Conservation (phyloP, 2,329 filamentous ascomycete species). For the Zymoseptoria ardabiliae region DNA sequence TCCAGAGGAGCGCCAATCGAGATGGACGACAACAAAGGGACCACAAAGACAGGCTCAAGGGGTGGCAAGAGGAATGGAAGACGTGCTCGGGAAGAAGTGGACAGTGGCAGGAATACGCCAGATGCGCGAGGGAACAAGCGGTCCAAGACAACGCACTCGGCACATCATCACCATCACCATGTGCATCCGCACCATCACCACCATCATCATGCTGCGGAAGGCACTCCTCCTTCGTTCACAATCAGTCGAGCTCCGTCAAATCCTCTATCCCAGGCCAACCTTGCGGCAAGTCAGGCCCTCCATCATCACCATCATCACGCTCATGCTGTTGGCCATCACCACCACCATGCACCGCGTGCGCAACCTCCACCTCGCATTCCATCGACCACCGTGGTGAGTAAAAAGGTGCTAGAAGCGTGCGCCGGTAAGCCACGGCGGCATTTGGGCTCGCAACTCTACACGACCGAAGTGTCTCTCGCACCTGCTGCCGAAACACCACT, state of each 20-base stretch:
- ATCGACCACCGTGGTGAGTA: constrained; percentile 59
- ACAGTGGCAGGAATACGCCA: constrained; percentile 31
- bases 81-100: constrained; percentile 67
- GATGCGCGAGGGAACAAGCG: constrained; percentile 59
- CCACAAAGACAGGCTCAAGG: constrained; percentile 30
- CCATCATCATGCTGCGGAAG: constrained; percentile 26
- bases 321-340: constrained; percentile 31
- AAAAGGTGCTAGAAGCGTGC: constrained; percentile 65
- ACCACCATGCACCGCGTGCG: constrained; percentile 30
- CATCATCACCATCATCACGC: constrained; percentile 31
- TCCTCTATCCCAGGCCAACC: constrained; percentile 25
- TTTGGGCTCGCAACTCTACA: constrained; percentile 77
- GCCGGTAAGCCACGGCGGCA: constrained; percentile 66
- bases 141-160: constrained; percentile 40
- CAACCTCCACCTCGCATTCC: constrained; percentile 47
- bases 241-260: constrained; percentile 23
- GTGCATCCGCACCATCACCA: constrained; percentile 44
- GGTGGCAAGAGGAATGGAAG: constrained; percentile 51
- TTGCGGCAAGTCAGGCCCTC: constrained; percentile 16
- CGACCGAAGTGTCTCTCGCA: constrained; percentile 53
- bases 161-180: constrained; percentile 52
- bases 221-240: constrained; percentile 6
- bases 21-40: constrained; percentile 33
- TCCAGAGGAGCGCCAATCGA: constrained; percentile 22
- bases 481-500: constrained; percentile 27